Conservation (phyloP, 1,139 yeast species). For the Kodamaea sp. region DNA sequence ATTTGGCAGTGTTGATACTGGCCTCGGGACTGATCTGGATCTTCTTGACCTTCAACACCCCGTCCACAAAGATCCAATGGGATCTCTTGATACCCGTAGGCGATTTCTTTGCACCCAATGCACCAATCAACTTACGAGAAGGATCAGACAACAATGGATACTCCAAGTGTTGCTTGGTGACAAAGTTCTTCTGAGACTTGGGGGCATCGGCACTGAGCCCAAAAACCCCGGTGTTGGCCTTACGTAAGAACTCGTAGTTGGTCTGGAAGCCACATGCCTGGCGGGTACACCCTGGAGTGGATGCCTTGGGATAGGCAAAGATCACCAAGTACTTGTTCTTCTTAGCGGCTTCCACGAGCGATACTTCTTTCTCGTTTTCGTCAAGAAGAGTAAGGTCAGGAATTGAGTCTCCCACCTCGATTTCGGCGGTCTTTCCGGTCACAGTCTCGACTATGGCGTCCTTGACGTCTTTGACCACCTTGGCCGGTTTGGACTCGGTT, state of each 20-base stretch:
- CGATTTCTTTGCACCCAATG: constrained; percentile 79
- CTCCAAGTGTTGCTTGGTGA: constrained; percentile 68
- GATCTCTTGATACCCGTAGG: constrained; percentile 83
- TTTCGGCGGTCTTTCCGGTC: constrained; percentile 16
- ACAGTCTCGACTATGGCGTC: constrained; percentile 14
- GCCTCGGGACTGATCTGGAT: constrained; percentile 78
- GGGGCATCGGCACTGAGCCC: constrained; percentile 78
- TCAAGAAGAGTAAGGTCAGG: constrained; percentile 66
- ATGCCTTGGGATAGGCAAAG: constrained; percentile 87
- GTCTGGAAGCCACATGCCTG: constrained; percentile 90
- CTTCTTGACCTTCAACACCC: constrained; percentile 63
- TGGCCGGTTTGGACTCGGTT: constrained; percentile 9
- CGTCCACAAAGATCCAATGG: constrained; percentile 86
- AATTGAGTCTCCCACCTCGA: constrained; percentile 66
- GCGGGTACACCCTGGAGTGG: constrained; percentile 93
- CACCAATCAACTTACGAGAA: constrained; percentile 61
- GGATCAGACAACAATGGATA: constrained; percentile 82
- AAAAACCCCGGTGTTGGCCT: constrained; percentile 52
- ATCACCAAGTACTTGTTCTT: constrained; percentile 57
- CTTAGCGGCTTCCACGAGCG: constrained; percentile 48
- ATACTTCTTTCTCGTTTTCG: constrained; percentile 65
- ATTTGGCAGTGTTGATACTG: constrained; percentile 65
- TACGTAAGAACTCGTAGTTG: constrained; percentile 54
- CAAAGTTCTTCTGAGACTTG: constrained; percentile 73
- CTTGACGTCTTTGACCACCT: constrained; percentile 13